Percentiles rank a stretch among this genome's conserved stretches.
Conservation (phyloP, 768 basidiomycete genomes). For the Sarcodon sp. region DNA sequence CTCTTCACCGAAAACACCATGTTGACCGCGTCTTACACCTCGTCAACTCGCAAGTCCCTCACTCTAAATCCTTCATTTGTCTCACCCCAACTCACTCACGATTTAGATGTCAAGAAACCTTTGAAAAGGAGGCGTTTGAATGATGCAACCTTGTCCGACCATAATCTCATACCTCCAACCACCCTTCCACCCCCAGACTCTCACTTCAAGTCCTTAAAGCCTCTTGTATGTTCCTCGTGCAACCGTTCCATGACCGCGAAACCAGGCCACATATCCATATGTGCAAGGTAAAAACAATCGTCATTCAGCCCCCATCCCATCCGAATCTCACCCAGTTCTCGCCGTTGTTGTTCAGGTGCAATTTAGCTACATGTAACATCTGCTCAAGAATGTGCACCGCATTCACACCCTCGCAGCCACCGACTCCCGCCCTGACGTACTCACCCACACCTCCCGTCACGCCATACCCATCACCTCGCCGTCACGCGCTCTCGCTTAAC, state of each 20-base stretch:
- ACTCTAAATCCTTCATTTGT: not conserved
- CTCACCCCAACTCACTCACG: not conserved
- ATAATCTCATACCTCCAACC: not conserved
- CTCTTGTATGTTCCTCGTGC: slow-evolving; percentile 1
- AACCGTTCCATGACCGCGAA: slow-evolving; percentile 1
- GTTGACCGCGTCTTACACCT: not conserved
- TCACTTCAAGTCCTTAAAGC: not conserved
- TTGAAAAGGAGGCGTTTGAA: not conserved
- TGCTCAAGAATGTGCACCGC: slow-evolving; percentile 25
- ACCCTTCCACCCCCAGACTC: not conserved
- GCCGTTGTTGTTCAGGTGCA: slow-evolving; percentile 14
- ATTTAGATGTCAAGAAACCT: not conserved
- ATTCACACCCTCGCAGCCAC: slow-evolving; percentile 19
- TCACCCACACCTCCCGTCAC: slow-evolving; percentile 16
- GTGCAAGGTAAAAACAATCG: not conserved
- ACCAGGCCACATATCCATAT: not conserved
- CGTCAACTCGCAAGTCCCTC: not conserved
- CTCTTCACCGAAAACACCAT: not conserved
- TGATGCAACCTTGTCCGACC: not conserved
- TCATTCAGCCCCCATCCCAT: not conserved
- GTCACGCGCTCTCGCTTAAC: slow-evolving; percentile 12
- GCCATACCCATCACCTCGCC: slow-evolving; percentile 13
- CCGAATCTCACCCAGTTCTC: not conserved
- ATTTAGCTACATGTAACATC: slow-evolving; percentile 19
- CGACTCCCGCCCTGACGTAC: slow-evolving; percentile 22